A percentile compares a stretch with the other conserved stretches of the same genome.
Conservation (phyloP, 768 basidiomycete species). For the Mycena kentingensis region DNA sequence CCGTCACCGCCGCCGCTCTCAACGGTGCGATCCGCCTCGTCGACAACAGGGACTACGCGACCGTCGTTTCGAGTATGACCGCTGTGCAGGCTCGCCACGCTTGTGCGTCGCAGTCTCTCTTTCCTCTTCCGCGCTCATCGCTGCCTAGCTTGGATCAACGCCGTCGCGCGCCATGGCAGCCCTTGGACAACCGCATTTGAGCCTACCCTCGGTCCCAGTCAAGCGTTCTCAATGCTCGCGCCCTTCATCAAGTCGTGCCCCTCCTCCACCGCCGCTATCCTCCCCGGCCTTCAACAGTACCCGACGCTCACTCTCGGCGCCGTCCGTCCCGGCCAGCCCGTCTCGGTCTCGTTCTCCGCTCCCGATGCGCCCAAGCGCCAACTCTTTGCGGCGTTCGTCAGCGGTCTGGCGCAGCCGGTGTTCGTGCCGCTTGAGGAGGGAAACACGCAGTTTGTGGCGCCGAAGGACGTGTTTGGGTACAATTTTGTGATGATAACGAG, state of each 20-base stretch:
- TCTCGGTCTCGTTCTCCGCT: slow-evolving; percentile 30
- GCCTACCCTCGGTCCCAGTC: slow-evolving; percentile 42
- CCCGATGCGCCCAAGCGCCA: slow-evolving; percentile 10
- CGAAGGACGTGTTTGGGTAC: slow-evolving; percentile 45
- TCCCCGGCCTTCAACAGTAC: slow-evolving; percentile 47
- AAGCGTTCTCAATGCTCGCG: slow-evolving; percentile 42
- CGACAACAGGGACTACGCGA: slow-evolving; percentile 42
- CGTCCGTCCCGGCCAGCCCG: slow-evolving; percentile 28
- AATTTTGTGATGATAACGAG: slow-evolving; percentile 54
- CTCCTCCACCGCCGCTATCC: slow-evolving; percentile 45
- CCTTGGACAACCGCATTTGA: slow-evolving; percentile 54
- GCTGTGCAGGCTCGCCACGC: slow-evolving; percentile 55
- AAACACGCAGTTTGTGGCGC: slow-evolving; percentile 40
- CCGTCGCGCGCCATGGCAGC: slow-evolving; percentile 40
- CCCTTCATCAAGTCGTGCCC: slow-evolving; percentile 59
- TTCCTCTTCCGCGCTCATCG: neutral
- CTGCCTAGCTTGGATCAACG: slow-evolving; percentile 43
- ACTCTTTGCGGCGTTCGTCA: slow-evolving; percentile 51
- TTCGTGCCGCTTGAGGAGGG: slow-evolving; percentile 39
- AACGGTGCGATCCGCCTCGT: slow-evolving; percentile 53
- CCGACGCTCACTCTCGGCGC: slow-evolving; percentile 39
- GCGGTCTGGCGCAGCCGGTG: slow-evolving; percentile 42
- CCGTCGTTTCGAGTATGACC: slow-evolving; percentile 61
- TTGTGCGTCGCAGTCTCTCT: neutral
- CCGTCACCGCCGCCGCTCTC: slow-evolving; percentile 58